Percentiles rank a stretch among this genome's conserved stretches.
These are phyloP conservation scores for Pythium insidiosum DNA, from an alignment of 352 stramenopile species.

Conservation along the genomic window DNA sequence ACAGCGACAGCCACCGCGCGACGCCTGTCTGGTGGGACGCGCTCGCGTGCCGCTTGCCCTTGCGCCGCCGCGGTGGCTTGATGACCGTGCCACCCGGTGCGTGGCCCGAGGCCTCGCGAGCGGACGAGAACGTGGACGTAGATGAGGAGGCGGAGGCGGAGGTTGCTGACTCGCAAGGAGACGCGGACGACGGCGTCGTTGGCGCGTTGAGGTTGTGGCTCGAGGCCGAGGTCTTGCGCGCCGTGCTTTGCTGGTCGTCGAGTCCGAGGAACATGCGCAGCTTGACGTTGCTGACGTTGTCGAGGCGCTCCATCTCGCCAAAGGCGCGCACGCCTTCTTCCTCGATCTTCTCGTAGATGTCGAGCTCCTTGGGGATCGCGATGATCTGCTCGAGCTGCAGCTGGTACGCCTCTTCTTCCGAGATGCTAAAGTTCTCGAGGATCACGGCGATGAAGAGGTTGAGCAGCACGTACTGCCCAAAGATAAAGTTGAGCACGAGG, in stretches of 20 bases:
- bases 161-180: no score
- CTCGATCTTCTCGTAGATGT: conserved; percentile 80
- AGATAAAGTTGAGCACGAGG: conserved; percentile 66
- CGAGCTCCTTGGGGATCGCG: conserved; percentile 70
- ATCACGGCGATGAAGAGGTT: conserved; percentile 83
- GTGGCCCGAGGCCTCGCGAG: not conserved
- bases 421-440: conserved; percentile 77
- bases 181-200: not conserved
- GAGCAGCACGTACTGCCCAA: conserved; percentile 70
- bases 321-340: conserved; percentile 70
- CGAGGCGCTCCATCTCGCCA: conserved; percentile 67
- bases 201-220: not conserved
- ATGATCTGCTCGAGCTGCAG: conserved; percentile 79
- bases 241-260: conserved; percentile 22
- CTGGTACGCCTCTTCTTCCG: conserved; percentile 75
- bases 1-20: not conserved
- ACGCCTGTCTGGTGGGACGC: not conserved
- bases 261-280: conserved; percentile 68
- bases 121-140: no score
- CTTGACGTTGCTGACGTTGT: conserved; percentile 78
- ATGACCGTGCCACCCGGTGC: not conserved
- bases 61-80: no score
- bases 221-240: not conserved
- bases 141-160: no score
- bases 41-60: not conserved